A percentile compares a stretch with the other conserved stretches of the same genome.
Evolutionary conservation across 257 asterid genomes (phyloP).

Genomic region (Solanum rostratum): DNA sequence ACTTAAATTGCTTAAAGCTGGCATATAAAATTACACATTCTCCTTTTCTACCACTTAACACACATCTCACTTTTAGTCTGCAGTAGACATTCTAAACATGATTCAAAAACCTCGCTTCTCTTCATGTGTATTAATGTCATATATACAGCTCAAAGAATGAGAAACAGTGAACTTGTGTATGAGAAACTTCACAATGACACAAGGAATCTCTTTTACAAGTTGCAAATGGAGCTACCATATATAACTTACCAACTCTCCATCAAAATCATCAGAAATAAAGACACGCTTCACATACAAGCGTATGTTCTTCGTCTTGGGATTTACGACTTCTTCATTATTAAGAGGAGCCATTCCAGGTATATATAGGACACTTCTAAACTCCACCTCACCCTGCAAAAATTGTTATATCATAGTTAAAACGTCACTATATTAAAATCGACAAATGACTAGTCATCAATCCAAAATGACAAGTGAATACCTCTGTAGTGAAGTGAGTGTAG

Average conservation of each 20-base stretch:
- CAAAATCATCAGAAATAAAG: slow-evolving; percentile 95
- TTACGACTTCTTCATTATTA: slow-evolving; percentile 86
- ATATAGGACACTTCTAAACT: slow-evolving; percentile 87
- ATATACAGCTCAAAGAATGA: background rate
- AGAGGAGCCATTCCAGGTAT: slow-evolving; percentile 99
- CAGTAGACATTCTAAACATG: background rate
- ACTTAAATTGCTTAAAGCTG: background rate
- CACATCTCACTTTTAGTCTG: background rate
- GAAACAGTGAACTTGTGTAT: background rate
- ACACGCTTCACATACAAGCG: slow-evolving; percentile 92
- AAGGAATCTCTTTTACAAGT: background rate
- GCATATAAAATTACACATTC: background rate
- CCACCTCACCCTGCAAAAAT: slow-evolving; percentile 89
- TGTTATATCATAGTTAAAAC: slow-evolving; percentile 1
- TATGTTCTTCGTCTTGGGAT: slow-evolving; percentile 90
- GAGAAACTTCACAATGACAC: background rate
- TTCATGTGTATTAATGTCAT: background rate
- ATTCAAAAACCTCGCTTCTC: background rate
- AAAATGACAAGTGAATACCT: slow-evolving; percentile 33
- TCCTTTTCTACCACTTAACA: background rate
- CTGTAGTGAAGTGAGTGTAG: slow-evolving; percentile 85
- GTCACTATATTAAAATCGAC: background rate
- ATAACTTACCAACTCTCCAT: slow-evolving; percentile 84
- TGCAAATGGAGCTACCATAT: background rate
- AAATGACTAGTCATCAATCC: background rate